Evolutionary conservation across 1,139 yeast species (phyloP).

Genomic region (Starmera stellimalicola): DNA sequence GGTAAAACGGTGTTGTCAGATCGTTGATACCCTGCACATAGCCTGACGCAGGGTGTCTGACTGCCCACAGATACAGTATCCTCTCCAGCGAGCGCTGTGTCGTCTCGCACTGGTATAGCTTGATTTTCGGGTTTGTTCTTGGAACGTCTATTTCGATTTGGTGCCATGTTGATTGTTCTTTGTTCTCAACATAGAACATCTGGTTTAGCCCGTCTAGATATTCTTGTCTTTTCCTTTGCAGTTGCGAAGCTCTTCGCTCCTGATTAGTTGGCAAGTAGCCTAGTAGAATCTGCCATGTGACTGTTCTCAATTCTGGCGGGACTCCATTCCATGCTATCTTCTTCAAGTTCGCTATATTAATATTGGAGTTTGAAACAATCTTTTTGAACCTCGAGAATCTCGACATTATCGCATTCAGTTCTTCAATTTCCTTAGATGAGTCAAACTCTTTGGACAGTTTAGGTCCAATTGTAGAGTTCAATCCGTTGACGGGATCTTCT

Average conservation of each 20-base stretch:
- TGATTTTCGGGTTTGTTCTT: slow-evolving; percentile 82
- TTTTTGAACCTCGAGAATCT: slow-evolving; percentile 61
- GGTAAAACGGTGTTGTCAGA: slow-evolving; percentile 87
- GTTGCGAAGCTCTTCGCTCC: slow-evolving; percentile 58
- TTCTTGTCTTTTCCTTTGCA: slow-evolving; percentile 78
- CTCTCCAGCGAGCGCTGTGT: slow-evolving; percentile 77
- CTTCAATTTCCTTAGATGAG: slow-evolving; percentile 36
- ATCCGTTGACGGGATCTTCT: slow-evolving; percentile 27
- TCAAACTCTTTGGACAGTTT: slow-evolving; percentile 20
- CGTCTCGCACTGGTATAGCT: slow-evolving; percentile 55
- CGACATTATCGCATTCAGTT: slow-evolving; percentile 47
- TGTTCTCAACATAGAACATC: slow-evolving; percentile 47
- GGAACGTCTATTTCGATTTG: slow-evolving; percentile 95
- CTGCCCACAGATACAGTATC: slow-evolving; percentile 88
- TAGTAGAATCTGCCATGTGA: slow-evolving; percentile 80
- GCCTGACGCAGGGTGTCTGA: slow-evolving; percentile 96
- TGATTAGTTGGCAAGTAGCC: slow-evolving; percentile 89
- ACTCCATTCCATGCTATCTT: slow-evolving; percentile 92
- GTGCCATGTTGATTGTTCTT: slow-evolving; percentile 84
- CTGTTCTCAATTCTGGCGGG: slow-evolving; percentile 72
- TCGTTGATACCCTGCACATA: slow-evolving; percentile 99
- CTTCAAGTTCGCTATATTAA: slow-evolving; percentile 59
- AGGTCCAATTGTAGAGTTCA: slow-evolving; percentile 27
- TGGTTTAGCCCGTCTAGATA: slow-evolving; percentile 61
- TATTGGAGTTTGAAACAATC: slow-evolving; percentile 49